phyloP scores from a whole-genome alignment of 2,329 filamentous ascomycete species.

The Talaromyces sp. region DNA sequence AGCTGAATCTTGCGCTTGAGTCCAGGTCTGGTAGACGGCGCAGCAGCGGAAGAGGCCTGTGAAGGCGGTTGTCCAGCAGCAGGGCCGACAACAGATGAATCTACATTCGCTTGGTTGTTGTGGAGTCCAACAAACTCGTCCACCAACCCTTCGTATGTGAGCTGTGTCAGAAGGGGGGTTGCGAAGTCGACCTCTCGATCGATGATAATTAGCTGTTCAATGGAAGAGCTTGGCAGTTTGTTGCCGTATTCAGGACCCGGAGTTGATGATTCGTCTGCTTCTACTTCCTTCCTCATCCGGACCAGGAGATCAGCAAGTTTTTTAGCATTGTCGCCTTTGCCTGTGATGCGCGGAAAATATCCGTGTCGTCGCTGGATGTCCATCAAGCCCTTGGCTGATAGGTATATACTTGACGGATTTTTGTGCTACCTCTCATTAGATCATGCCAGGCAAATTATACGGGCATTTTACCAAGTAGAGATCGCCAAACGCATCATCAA shows the following conservation, averaged over 20 bases:
- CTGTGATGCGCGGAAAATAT: constrained; percentile 87
- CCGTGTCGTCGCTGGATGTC: constrained; percentile 86
- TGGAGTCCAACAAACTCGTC: constrained; percentile 90
- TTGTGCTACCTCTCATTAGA: constrained; percentile 53
- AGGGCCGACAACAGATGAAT: constrained; percentile 79
- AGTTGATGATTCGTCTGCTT: constrained; percentile 68
- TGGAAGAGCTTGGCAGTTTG: constrained; percentile 76
- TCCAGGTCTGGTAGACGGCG: constrained; percentile 51
- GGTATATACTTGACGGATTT: constrained; percentile 84
- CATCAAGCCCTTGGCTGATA: constrained; percentile 90
- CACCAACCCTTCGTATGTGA: constrained; percentile 94
- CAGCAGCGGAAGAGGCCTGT: constrained; percentile 50
- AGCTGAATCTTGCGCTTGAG: constrained; percentile 82
- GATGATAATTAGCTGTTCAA: constrained; percentile 89
- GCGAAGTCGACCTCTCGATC: constrained; percentile 94
- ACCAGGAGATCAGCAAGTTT: constrained; percentile 78
- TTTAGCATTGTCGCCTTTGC: constrained; percentile 92
- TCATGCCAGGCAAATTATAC: constrained; percentile 2
- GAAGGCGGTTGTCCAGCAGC: constrained; percentile 49
- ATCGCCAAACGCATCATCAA: constrained; percentile 81
- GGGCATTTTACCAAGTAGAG: constrained; percentile 63
- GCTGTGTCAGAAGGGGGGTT: constrained; percentile 83
- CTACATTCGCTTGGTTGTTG: constrained; percentile 88
- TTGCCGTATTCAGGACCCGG: constrained; percentile 49
- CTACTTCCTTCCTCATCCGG: constrained; percentile 87